Base-by-base conservation (phyloP, 2,329 filamentous ascomycete species). In the Xylariaceae sp. region DNA sequence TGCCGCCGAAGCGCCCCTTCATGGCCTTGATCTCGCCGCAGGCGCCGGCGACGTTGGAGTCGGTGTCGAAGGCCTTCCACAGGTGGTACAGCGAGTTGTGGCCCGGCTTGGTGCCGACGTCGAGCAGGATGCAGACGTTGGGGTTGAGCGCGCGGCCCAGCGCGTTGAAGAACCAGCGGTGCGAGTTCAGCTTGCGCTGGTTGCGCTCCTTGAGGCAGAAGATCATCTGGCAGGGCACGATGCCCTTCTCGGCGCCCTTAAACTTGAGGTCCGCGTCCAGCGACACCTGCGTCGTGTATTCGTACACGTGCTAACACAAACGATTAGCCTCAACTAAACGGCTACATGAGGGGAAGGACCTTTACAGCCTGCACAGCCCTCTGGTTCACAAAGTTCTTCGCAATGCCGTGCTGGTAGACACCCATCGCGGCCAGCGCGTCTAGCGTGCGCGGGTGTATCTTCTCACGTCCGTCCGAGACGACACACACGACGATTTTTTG, bases 401-500 rank as follows among this genome's bases (percentile, higher is more conserved):
- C 92, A 52, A 98, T 96, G 19, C 93, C 92, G 55, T 94, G 85
- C 60, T 98, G 92, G 60, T 98, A 98, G 34, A 95, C 88, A 40
- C 92, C 92, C 78, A 98, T 92, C 19, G 92, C 92, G 9, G 93
- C 92, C 41, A 98, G 66, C 5, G 88, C 92, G 56, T 98, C 93
- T 1, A 98, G 73, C 0, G 92, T 96, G 36, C 92, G 75, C 10
- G 88, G 87, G 56, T 98, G 87, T 19, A 98, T 90, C 61, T 88
- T 88, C 33, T 56, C 53, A 43, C 92, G 88, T 39, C 92, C 92
- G 53, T 98, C 92, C 50, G 88, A 95, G 45, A 98, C 92, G 28
- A 98, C 79, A 58, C 90, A 96, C 9, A 98, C 92, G 8, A 98
- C 92, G 50, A 98, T 96, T 70, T 98, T 98, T 68, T 98, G 96